phyloP scores from a whole-genome alignment of 306 rosid species.

The Corylus americana region DNA sequence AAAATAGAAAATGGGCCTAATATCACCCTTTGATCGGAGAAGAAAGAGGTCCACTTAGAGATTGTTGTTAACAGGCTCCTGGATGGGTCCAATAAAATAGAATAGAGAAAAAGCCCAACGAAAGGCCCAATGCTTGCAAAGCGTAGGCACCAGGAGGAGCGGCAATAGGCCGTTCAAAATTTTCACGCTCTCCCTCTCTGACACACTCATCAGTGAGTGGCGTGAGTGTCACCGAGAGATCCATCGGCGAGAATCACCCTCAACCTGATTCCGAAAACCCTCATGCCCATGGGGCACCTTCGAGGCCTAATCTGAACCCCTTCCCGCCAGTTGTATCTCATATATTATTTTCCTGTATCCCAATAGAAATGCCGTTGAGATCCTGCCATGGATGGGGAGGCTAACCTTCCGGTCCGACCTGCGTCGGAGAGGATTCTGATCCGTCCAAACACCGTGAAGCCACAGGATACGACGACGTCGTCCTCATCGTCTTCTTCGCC shows the following conservation, averaged over 20 bases:
- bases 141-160: slow-evolving; percentile 7
- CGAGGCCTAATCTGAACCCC: not conserved
- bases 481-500: slow-evolving; percentile 57
- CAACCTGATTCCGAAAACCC: not conserved
- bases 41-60: not conserved
- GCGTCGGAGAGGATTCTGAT: slow-evolving; percentile 22
- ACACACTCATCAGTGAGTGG: not conserved
- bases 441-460: slow-evolving; percentile 33
- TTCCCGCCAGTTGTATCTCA: slow-evolving; percentile 7
- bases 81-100: not conserved
- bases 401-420: slow-evolving; percentile 54
- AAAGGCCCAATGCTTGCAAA: not conserved
- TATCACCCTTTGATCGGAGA: too few relatives aligned
- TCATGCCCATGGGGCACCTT: not conserved
- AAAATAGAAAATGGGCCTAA: not conserved
- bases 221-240: not conserved
- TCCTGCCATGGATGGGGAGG: slow-evolving; percentile 87
- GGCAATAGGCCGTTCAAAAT: slow-evolving; percentile 35
- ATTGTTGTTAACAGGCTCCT: not conserved
- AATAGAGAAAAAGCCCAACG: not conserved
- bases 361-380: slow-evolving; percentile 61
- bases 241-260: not conserved
- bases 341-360: not conserved
- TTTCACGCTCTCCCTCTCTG: slow-evolving; percentile 3
- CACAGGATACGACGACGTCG: slow-evolving; percentile 38